Evolutionary conservation across 768 basidiomycete genomes (phyloP).

Genomic region (Cyclocybe cylindracea): DNA sequence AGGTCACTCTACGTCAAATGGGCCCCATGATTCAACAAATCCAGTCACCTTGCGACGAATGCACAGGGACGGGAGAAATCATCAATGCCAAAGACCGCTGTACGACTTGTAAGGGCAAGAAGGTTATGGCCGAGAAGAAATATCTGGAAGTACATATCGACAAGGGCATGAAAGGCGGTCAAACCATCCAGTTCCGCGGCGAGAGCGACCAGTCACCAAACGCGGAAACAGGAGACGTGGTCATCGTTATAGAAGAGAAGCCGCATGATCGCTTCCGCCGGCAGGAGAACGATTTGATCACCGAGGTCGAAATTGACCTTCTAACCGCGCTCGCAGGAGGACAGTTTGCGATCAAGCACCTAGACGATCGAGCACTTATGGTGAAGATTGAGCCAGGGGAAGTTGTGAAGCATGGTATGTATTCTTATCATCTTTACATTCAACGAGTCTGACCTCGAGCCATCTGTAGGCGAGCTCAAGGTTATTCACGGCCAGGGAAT

Average conservation of each 20-base stretch:
- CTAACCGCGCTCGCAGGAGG: constrained; percentile 94
- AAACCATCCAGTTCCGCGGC: constrained; percentile 85
- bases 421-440: constrained; percentile 1
- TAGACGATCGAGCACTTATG: constrained; percentile 88
- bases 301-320: constrained; percentile 89
- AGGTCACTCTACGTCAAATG: constrained; percentile 92
- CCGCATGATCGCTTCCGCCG: constrained; percentile 87
- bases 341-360: constrained; percentile 84
- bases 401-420: constrained; percentile 88
- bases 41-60: constrained; percentile 93
- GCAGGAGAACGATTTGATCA: constrained; percentile 84
- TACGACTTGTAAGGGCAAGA: constrained; percentile 92
- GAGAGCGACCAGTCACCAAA: constrained; percentile 93
- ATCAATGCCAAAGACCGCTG: constrained; percentile 95
- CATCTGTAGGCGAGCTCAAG: constrained; percentile 68
- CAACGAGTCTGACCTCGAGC: constrained; percentile 4
- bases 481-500: constrained; percentile 95
- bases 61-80: constrained; percentile 90
- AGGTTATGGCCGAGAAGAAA: constrained; percentile 92
- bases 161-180: constrained; percentile 95
- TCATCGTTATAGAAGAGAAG: constrained; percentile 93
- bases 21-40: constrained; percentile 99
- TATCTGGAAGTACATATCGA: constrained; percentile 97
- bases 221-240: constrained; percentile 89
- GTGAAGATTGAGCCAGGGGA: constrained; percentile 88